A percentile compares a stretch with the other conserved stretches of the same genome.
These are phyloP conservation scores for Cudoniella acicularis DNA, from an alignment of 495 filamentous ascomycete genomes.

Conservation along the genomic window DNA sequence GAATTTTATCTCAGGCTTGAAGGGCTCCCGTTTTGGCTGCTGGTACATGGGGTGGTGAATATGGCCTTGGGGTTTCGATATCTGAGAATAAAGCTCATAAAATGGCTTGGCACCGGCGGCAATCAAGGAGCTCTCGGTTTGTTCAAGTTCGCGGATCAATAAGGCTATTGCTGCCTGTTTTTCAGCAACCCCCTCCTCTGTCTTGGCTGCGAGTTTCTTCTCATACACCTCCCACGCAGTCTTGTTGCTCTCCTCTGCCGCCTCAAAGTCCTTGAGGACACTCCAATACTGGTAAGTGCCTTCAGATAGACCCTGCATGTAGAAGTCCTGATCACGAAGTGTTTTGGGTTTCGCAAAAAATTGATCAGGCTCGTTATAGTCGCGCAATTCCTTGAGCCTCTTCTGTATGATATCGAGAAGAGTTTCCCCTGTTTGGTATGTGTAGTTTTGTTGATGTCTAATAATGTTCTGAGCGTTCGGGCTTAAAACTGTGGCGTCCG, in stretches of 20 bases:
- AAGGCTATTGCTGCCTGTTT: slow-evolving; percentile 49
- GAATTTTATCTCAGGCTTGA: slow-evolving; percentile 48
- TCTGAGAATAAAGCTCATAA: slow-evolving; percentile 56
- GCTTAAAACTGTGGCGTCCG: slow-evolving; percentile 49
- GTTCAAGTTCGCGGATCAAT: slow-evolving; percentile 46
- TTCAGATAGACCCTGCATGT: slow-evolving; percentile 30
- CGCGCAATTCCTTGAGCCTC: slow-evolving; percentile 42
- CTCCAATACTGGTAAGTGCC: slow-evolving; percentile 50
- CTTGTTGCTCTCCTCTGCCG: slow-evolving; percentile 21
- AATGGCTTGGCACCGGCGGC: slow-evolving; percentile 61
- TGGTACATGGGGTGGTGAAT: slow-evolving; percentile 1
- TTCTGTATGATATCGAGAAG: slow-evolving; percentile 53
- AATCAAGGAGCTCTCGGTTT: slow-evolving; percentile 49
- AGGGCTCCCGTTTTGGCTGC: slow-evolving; percentile 28
- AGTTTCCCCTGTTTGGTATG: slow-evolving; percentile 32
- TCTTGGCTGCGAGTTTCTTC: slow-evolving; percentile 14
- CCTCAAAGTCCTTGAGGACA: slow-evolving; percentile 4
- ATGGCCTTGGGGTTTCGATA: slow-evolving; percentile 17
- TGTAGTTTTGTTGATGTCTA: slow-evolving; percentile 6
- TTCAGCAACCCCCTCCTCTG: slow-evolving; percentile 35
- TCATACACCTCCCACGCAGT: slow-evolving; percentile 27
- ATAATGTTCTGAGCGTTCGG: slow-evolving; percentile 31
- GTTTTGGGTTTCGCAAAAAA: slow-evolving; percentile 18
- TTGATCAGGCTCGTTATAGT: slow-evolving; percentile 31
- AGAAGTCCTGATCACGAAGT: slow-evolving; percentile 40